Percentiles rank a stretch among this genome's conserved stretches.
phyloP scores from a whole-genome alignment of 2,329 filamentous ascomycete genomes.

The Neonectria neomacrospora region DNA sequence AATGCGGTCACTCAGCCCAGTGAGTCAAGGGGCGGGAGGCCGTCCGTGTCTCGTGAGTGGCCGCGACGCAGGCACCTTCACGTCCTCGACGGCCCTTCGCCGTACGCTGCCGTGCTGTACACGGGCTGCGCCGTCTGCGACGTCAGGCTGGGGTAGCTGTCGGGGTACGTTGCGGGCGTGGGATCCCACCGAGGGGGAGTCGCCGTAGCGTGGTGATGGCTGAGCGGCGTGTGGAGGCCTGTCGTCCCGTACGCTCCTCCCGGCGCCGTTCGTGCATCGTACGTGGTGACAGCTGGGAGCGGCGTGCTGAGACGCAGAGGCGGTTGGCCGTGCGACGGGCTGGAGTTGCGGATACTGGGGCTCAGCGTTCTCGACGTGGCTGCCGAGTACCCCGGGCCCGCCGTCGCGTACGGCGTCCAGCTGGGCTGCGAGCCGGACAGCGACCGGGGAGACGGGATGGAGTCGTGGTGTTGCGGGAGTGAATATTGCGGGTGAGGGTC shows the following conservation, averaged over 20 bases:
- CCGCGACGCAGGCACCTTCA: conserved; percentile 33
- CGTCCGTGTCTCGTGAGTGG: conserved; percentile 29
- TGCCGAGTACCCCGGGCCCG: conserved; percentile 48
- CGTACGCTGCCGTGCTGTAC: conserved; percentile 56
- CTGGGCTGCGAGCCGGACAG: conserved; percentile 59
- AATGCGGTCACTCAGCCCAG: conserved; percentile 39
- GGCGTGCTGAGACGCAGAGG: conserved; percentile 53
- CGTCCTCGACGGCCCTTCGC: conserved; percentile 55
- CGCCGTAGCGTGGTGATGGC: conserved; percentile 51
- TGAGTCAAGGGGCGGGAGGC: conserved; percentile 29
- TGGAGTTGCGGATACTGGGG: conserved; percentile 49
- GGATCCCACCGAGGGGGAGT: conserved; percentile 57
- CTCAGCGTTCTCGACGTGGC: conserved; percentile 56
- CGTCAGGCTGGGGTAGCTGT: conserved; percentile 53
- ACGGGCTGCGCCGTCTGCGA: conserved; percentile 51
- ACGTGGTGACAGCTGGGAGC: conserved; percentile 54
- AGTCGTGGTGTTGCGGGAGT: conserved; percentile 59
- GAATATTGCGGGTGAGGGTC: conserved; percentile 53
- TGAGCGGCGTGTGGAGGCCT: conserved; percentile 54
- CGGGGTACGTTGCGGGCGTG: conserved; percentile 52
- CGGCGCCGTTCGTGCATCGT: conserved; percentile 50
- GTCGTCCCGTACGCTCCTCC: conserved; percentile 53
- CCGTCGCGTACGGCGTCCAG: conserved; percentile 60
- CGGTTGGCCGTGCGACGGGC: conserved; percentile 49
- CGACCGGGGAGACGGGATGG: conserved; percentile 64